Conservation (phyloP, 352 stramenopile species). For the Pythium aristosporum region DNA sequence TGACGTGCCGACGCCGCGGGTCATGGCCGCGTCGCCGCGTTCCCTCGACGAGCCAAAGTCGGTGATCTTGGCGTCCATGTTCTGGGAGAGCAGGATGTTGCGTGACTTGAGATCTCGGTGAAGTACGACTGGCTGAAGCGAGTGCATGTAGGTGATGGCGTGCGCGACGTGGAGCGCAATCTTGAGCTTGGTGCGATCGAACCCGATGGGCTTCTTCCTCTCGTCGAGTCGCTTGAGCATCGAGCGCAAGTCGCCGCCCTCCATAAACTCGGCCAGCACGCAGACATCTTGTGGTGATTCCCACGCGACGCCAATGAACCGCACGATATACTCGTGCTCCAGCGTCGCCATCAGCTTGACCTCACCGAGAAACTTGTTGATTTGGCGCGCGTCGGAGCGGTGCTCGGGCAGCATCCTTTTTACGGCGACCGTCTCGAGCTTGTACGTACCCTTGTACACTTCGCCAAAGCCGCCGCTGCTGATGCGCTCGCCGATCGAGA, state of each 20-base stretch:
- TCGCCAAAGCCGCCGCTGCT: constrained; percentile 1
- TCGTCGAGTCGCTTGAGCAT: constrained; percentile 13
- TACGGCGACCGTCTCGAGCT: constrained; percentile 3
- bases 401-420: constrained; percentile 18
- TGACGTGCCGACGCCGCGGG: constrained; percentile 6
- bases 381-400: constrained; percentile 44
- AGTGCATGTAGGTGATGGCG: constrained; percentile 9
- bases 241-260: background rate
- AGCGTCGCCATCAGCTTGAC: constrained; percentile 19
- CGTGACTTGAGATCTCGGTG: constrained; percentile 62
- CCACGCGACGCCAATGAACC: constrained; percentile 63
- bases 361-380: constrained; percentile 27
- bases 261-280: constrained; percentile 9
- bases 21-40: constrained; percentile 2
- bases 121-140: constrained; percentile 20
- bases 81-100: constrained; percentile 38
- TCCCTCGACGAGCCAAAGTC: constrained; percentile 11
- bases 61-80: constrained; percentile 8
- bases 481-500: background rate
- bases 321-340: constrained; percentile 55
- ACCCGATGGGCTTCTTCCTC: constrained; percentile 17
- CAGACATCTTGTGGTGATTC: constrained; percentile 23
- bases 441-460: constrained; percentile 10
- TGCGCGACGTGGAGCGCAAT: constrained; percentile 21
- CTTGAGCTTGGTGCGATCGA: constrained; percentile 32